phyloP scores from a whole-genome alignment of 2,329 filamentous ascomycete genomes.

The Pyrenochaeta sp. region DNA sequence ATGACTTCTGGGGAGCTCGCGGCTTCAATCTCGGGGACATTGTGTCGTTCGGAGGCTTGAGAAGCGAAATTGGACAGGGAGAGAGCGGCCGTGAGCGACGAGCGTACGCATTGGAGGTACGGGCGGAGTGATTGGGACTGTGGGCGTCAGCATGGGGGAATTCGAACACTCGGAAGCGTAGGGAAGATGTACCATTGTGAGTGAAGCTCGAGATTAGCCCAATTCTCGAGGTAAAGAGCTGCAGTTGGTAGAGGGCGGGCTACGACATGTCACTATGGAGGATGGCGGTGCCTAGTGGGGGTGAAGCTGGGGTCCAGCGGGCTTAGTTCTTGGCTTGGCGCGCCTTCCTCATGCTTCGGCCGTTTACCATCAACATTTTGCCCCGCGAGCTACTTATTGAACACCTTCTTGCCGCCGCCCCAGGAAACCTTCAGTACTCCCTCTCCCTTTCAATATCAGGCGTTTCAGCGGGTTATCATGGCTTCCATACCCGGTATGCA shows the following conservation, averaged over 20 bases:
- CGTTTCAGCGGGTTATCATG: slow-evolving; percentile 33
- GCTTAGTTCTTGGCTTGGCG: slow-evolving; percentile 15
- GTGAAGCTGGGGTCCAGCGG: slow-evolving; percentile 33
- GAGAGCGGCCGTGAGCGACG: slow-evolving; percentile 90
- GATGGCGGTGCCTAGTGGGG: slow-evolving; percentile 35
- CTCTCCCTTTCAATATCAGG: not conserved
- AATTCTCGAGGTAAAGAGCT: slow-evolving; percentile 23
- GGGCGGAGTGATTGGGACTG: slow-evolving; percentile 96
- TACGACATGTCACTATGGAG: slow-evolving; percentile 44
- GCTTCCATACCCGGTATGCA: slow-evolving; percentile 48
- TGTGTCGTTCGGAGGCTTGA: slow-evolving; percentile 94
- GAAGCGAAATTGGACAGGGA: slow-evolving; percentile 97
- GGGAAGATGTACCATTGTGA: slow-evolving; percentile 39
- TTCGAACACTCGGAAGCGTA: not conserved
- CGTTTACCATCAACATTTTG: slow-evolving; percentile 34
- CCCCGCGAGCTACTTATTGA: slow-evolving; percentile 37
- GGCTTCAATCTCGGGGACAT: slow-evolving; percentile 97
- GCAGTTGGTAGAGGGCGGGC: slow-evolving; percentile 23
- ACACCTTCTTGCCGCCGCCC: slow-evolving; percentile 19
- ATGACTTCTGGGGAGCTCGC: slow-evolving; percentile 92
- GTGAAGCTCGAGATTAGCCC: slow-evolving; percentile 28
- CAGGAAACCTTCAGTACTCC: not conserved
- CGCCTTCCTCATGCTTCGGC: slow-evolving; percentile 43
- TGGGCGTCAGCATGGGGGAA: slow-evolving; percentile 34
- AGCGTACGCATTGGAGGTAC: slow-evolving; percentile 95